Percentiles rank a stretch among this genome's conserved stretches.
phyloP scores from a whole-genome alignment of 2,329 filamentous ascomycete genomes.

The Xylaria sp. region DNA sequence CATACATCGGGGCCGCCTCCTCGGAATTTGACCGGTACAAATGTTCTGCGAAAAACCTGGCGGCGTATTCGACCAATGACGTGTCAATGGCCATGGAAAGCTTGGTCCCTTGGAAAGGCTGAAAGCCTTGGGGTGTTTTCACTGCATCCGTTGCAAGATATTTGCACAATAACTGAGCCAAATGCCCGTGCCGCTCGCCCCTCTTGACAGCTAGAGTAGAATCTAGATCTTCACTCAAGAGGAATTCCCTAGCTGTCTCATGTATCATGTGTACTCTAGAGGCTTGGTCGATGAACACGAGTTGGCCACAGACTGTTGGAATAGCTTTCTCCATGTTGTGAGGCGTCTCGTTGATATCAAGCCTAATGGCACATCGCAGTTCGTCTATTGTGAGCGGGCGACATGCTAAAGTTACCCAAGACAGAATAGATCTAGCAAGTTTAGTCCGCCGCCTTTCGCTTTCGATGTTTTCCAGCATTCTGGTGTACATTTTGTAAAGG shows the following conservation, averaged over 20 bases:
- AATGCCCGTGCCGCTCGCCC: conserved; percentile 41
- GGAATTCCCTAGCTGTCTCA: conserved; percentile 48
- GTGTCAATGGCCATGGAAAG: conserved; percentile 30
- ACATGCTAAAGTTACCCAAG: conserved; percentile 41
- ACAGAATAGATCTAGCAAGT: conserved; percentile 43
- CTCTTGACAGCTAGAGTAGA: conserved; percentile 38
- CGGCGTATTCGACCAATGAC: conserved; percentile 43
- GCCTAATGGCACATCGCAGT: conserved; percentile 39
- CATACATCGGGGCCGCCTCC: conserved; percentile 55
- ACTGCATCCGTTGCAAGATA: conserved; percentile 40
- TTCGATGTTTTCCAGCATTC: conserved; percentile 43
- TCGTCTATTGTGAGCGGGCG: conserved; percentile 43
- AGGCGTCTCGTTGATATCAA: conserved; percentile 43
- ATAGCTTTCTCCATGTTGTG: conserved; percentile 45
- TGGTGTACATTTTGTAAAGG: conserved; percentile 42
- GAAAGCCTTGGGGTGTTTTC: conserved; percentile 27
- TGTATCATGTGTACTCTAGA: conserved; percentile 47
- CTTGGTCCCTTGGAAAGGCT: conserved; percentile 24
- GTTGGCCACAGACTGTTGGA: conserved; percentile 45
- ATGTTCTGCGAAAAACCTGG: conserved; percentile 43
- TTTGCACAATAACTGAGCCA: conserved; percentile 46
- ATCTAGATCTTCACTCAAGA: conserved; percentile 38
- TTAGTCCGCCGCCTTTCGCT: conserved; percentile 34
- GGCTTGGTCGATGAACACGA: conserved; percentile 45
- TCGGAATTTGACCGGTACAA: conserved; percentile 37